Evolutionary conservation across 768 basidiomycete genomes (phyloP).

Genomic region (Pleurotus pulmonarius): DNA sequence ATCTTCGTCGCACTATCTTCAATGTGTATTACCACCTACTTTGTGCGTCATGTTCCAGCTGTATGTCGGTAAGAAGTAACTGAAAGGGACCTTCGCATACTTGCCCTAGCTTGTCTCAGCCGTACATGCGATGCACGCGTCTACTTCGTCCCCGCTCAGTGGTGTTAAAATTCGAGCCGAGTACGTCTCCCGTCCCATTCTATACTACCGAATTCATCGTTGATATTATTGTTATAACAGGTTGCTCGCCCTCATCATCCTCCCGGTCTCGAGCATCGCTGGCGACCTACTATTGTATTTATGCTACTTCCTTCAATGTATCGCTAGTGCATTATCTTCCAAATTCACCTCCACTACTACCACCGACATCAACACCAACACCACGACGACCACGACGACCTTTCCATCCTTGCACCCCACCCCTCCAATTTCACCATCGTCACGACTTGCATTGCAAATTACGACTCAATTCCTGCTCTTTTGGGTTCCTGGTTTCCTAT

Average conservation of each 20-base stretch:
- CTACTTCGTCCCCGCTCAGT: too few relatives aligned
- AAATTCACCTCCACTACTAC: not conserved
- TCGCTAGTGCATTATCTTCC: constrained; percentile 13
- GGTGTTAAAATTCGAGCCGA: constrained; percentile 30
- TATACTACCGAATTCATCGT: not conserved
- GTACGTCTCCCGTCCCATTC: constrained; percentile 26
- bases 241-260: constrained; percentile 73
- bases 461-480: constrained; percentile 63
- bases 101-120: constrained; percentile 41
- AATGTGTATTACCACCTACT: constrained; percentile 70
- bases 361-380: constrained; percentile 34
- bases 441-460: too few relatives aligned
- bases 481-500: constrained; percentile 71
- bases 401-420: constrained; percentile 26
- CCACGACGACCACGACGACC: constrained; percentile 49
- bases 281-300: constrained; percentile 62
- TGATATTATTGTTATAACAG: constrained; percentile 25
- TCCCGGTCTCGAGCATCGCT: constrained; percentile 71
- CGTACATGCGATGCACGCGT: too few relatives aligned
- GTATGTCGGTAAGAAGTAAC: too few relatives aligned
- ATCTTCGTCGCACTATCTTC: constrained; percentile 50
- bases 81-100: not conserved
- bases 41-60: constrained; percentile 34
- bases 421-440: constrained; percentile 42
- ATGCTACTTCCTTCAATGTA: constrained; percentile 45